Evolutionary conservation across 169 alveolate genomes (phyloP).

Genomic region (Sarcocystis neurona): DNA sequence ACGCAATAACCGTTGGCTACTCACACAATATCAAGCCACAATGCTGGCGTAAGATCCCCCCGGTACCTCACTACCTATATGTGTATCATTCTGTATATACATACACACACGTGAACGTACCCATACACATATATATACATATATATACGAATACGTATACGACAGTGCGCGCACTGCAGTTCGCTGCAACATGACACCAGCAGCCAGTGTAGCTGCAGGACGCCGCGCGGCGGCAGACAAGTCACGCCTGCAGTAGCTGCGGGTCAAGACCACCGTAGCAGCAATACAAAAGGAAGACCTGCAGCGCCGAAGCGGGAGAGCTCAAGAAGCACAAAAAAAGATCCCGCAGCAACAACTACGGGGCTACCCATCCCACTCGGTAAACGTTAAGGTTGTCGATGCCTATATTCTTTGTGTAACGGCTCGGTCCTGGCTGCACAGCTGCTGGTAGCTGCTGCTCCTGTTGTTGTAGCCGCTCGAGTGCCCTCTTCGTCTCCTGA

Average conservation of each 20-base stretch:
- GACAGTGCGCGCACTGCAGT: too few species aligned
- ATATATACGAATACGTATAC: neutral
- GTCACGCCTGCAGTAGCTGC: too few species aligned
- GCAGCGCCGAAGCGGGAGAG: too few species aligned
- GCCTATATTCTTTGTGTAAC: constrained; percentile 63
- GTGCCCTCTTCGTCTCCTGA: constrained; percentile 28
- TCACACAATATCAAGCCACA: too few species aligned
- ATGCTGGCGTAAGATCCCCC: too few species aligned
- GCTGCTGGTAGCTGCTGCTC: neutral
- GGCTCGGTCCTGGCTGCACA: neutral
- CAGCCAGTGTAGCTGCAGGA: too few species aligned
- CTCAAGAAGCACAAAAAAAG: too few species aligned
- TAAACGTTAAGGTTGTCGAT: constrained; percentile 61
- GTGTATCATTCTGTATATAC: neutral
- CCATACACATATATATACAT: neutral
- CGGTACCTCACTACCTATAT: neutral
- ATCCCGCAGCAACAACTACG: too few species aligned
- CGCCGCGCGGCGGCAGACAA: too few species aligned
- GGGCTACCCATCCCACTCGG: constrained; percentile 64
- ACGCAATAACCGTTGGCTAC: too few species aligned
- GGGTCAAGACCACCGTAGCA: too few species aligned
- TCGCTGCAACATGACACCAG: too few species aligned
- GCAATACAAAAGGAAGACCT: neutral
- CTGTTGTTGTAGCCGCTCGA: constrained; percentile 26
- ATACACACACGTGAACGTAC: neutral